Conservation (phyloP, 495 filamentous ascomycete genomes). For the Chlorociboria aeruginascens region DNA sequence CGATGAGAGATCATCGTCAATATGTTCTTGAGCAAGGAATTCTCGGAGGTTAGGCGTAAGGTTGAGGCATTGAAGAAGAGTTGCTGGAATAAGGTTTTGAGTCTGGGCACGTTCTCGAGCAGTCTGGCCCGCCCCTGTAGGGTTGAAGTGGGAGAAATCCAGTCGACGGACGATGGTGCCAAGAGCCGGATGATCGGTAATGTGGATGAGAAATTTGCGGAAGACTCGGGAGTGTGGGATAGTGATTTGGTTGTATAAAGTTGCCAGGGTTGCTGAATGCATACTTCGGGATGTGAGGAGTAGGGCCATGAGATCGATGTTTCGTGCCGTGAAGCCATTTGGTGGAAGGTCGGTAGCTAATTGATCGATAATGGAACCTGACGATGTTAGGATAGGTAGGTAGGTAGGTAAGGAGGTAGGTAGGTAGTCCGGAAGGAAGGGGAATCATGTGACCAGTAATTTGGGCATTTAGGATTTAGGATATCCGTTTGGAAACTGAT, state of each 20-base stretch:
- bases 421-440: background rate
- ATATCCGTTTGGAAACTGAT: background rate
- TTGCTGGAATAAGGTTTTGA: constrained; percentile 68
- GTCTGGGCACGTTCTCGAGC: constrained; percentile 70
- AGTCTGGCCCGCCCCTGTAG: constrained; percentile 66
- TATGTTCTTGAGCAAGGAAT: constrained; percentile 71
- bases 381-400: constrained; percentile 11
- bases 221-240: constrained; percentile 82
- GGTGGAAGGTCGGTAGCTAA: constrained; percentile 66
- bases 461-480: background rate
- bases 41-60: constrained; percentile 68
- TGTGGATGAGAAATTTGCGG: constrained; percentile 67
- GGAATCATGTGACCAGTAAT: constrained; percentile 2
- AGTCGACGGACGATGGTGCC: constrained; percentile 71
- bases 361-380: constrained; percentile 66
- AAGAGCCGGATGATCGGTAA: constrained; percentile 54
- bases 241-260: constrained; percentile 73
- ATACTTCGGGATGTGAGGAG: constrained; percentile 65
- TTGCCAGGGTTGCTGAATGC: constrained; percentile 63
- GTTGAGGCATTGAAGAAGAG: constrained; percentile 62
- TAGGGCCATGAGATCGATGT: constrained; percentile 70
- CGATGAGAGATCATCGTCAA: constrained; percentile 65
- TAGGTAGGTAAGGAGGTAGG: background rate
- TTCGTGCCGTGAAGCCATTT: constrained; percentile 65
- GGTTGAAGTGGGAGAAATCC: constrained; percentile 85